Percentiles rank a stretch among this genome's conserved stretches.
Conservation (phyloP, 2,329 filamentous ascomycete genomes). For the Phaeosphaeriaceae sp. region DNA sequence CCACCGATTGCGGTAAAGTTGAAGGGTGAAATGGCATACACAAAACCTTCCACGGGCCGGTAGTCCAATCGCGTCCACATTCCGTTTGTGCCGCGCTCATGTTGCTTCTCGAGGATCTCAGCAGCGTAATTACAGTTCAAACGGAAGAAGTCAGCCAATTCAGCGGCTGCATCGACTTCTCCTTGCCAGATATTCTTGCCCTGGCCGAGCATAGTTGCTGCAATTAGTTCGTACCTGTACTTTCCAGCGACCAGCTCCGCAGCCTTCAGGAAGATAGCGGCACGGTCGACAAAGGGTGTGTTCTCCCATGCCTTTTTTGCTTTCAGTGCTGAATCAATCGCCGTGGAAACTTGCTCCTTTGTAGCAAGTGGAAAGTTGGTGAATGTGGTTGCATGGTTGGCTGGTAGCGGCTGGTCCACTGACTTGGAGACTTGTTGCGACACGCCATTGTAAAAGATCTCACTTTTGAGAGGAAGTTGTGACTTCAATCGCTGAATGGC, state of each 20-base stretch:
- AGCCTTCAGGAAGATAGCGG: conserved; percentile 92
- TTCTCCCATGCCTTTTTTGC: conserved; percentile 86
- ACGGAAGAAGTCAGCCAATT: conserved; percentile 86
- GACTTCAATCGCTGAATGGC: conserved; percentile 31
- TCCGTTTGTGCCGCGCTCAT: conserved; percentile 77
- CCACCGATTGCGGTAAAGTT: conserved; percentile 95
- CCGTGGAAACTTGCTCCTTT: conserved; percentile 72
- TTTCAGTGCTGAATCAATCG: conserved; percentile 81
- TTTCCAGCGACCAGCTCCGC: conserved; percentile 84
- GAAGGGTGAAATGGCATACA: conserved; percentile 92
- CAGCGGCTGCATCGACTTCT: conserved; percentile 92
- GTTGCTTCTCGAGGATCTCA: conserved; percentile 85
- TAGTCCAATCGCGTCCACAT: conserved; percentile 89
- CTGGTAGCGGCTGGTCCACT: conserved; percentile 36
- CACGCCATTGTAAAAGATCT: conserved; percentile 35
- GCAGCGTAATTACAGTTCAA: conserved; percentile 94
- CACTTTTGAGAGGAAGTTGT: conserved; percentile 34
- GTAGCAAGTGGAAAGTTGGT: conserved; percentile 84
- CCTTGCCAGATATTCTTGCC: conserved; percentile 98
- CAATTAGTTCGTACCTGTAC: conserved; percentile 95
- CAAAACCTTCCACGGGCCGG: conserved; percentile 88
- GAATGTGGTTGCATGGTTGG: conserved; percentile 70
- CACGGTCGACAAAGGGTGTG: conserved; percentile 85
- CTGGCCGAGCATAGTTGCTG: conserved; percentile 91
- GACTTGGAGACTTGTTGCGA: conserved; percentile 30